phyloP scores from a whole-genome alignment of 2,329 filamentous ascomycete genomes.

The Colletotrichum caudatum region DNA sequence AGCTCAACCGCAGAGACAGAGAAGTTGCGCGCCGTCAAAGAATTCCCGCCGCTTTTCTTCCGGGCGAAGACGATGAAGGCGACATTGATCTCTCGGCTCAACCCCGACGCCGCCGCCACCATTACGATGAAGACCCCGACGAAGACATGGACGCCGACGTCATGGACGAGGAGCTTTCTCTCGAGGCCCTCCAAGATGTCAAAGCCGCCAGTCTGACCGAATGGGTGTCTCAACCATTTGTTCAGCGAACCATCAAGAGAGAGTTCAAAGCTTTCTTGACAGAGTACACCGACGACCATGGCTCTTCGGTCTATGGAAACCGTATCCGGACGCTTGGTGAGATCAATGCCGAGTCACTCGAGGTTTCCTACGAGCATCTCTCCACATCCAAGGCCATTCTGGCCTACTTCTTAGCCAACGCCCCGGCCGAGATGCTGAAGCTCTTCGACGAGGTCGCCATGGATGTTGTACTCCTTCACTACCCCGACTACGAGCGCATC shows the following conservation, averaged over 20 bases:
- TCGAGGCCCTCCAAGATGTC: slow-evolving; percentile 91
- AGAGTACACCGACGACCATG: slow-evolving; percentile 91
- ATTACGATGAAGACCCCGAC: slow-evolving; percentile 94
- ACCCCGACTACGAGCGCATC: slow-evolving; percentile 97
- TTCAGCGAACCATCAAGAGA: slow-evolving; percentile 91
- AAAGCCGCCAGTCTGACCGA: slow-evolving; percentile 94
- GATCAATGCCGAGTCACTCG: slow-evolving; percentile 94
- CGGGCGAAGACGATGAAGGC: slow-evolving; percentile 86
- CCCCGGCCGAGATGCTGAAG: slow-evolving; percentile 93
- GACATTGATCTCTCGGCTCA: slow-evolving; percentile 88
- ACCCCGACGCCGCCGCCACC: slow-evolving; percentile 84
- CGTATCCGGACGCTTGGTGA: slow-evolving; percentile 96
- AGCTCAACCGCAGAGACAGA: slow-evolving; percentile 79
- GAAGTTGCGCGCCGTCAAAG: slow-evolving; percentile 75
- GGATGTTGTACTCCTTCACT: slow-evolving; percentile 95
- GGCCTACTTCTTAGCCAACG: slow-evolving; percentile 95
- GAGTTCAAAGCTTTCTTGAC: slow-evolving; percentile 99
- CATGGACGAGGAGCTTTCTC: slow-evolving; percentile 93
- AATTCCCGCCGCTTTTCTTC: slow-evolving; percentile 79
- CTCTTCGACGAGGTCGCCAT: slow-evolving; percentile 97
- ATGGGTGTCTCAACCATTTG: slow-evolving; percentile 91
- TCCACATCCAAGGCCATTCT: slow-evolving; percentile 91
- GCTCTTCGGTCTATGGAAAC: slow-evolving; percentile 93
- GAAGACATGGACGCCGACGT: slow-evolving; percentile 93
- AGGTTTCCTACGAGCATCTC: slow-evolving; percentile 95